Conservation (phyloP, 345 rosid genomes). For the Kernera saxatilis region DNA sequence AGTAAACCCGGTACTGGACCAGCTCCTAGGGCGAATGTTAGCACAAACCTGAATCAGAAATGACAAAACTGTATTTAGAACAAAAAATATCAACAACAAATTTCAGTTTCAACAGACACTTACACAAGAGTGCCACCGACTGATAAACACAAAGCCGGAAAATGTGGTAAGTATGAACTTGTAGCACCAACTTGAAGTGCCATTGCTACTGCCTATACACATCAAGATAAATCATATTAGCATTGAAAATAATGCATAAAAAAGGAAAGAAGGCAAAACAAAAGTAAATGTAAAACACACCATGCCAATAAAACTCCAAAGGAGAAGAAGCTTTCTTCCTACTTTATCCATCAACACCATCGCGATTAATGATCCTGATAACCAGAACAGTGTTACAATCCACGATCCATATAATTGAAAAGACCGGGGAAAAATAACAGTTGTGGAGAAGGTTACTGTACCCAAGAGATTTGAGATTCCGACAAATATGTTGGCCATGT, state of each 20-base stretch:
- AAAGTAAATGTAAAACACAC: conserved; percentile 31
- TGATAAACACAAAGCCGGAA: conserved; percentile 56
- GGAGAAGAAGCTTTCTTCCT: conserved; percentile 72
- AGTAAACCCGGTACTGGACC: conserved; percentile 98
- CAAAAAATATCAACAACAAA: not conserved
- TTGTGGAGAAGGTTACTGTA: conserved; percentile 22
- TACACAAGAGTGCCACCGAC: conserved; percentile 89
- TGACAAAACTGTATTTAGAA: not conserved
- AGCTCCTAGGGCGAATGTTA: conserved; percentile 91
- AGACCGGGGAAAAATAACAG: not conserved
- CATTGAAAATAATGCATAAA: not conserved
- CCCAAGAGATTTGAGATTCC: conserved; percentile 84
- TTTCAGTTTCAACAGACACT: conserved; percentile 29
- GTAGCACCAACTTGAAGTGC: conserved; percentile 72
- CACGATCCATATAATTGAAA: not conserved
- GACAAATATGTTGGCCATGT: conserved; percentile 61
- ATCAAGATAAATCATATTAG: not conserved
- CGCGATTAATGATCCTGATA: conserved; percentile 72
- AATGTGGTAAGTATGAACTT: conserved; percentile 39
- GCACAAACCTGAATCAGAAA: conserved; percentile 63
- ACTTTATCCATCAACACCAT: conserved; percentile 94
- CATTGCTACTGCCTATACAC: conserved; percentile 77
- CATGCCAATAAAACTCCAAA: conserved; percentile 84
- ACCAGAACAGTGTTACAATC: not conserved
- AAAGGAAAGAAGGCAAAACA: not conserved